These are phyloP conservation scores for Amanita muscaria DNA, from an alignment of 768 basidiomycete genomes.

Conservation along the genomic window DNA sequence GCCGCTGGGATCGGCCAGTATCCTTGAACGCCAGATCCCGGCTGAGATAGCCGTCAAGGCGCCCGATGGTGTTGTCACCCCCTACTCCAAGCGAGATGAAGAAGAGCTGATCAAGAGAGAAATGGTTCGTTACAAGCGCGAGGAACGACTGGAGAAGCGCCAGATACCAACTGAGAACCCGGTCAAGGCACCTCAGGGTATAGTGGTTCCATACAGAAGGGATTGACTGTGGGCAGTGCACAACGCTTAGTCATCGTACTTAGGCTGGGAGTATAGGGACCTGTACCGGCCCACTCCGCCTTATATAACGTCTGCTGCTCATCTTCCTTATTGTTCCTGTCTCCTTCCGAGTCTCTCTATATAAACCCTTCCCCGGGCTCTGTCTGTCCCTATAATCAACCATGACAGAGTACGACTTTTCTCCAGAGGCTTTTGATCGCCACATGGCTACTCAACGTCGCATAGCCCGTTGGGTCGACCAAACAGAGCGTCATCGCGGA, in stretches of 20 bases:
- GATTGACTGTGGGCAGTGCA: too few relatives aligned
- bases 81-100: slow-evolving; percentile 12
- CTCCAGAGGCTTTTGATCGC: slow-evolving; percentile 45
- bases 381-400: not conserved
- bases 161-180: slow-evolving; percentile 23
- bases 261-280: too few relatives aligned
- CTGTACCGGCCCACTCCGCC: too few relatives aligned
- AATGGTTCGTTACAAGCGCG: not conserved
- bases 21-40: slow-evolving; percentile 14
- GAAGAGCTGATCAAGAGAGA: not conserved
- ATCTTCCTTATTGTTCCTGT: too few relatives aligned
- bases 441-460: slow-evolving; percentile 37
- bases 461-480: slow-evolving; percentile 42
- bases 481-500: slow-evolving; percentile 32
- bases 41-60: slow-evolving; percentile 18
- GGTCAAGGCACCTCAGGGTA: slow-evolving; percentile 19
- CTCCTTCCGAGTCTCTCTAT: too few relatives aligned
- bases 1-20: slow-evolving; percentile 12
- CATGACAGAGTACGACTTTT: slow-evolving; percentile 59
- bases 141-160: slow-evolving; percentile 5
- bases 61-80: slow-evolving; percentile 17
- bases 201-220: slow-evolving; percentile 16
- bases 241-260: too few relatives aligned
- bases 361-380: slow-evolving; percentile 1
- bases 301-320: too few relatives aligned